Base-by-base conservation (phyloP, 805 yeast species). In the Candida piceae region DNA sequence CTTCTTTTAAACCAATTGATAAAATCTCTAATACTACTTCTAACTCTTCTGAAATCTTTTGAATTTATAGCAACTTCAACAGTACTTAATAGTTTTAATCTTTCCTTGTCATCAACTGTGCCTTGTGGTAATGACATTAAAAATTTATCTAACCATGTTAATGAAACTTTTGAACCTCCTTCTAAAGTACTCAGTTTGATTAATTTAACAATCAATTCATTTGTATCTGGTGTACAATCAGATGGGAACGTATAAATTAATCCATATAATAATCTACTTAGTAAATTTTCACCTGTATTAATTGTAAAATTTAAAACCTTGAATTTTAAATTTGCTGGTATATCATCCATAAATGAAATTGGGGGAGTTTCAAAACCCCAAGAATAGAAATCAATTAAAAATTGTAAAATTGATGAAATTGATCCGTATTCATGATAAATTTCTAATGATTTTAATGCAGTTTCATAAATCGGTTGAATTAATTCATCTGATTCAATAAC, bases 331-430 rank as follows among this genome's bases (percentile, higher is more conserved):
- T 46, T 44, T 29, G 66, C 67, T n/a, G 65, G 69, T 9, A 83
- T 80, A 29, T 78, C 74, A 19, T 68, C 70, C 36, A 74, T 70
- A 28, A 81, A 71, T 7, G 95, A 81, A 15, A 84, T 70, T 5
- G 96, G 96, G 2, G 96, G 88, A 8, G 74, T 66, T 19, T 73
- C 80, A 46, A 81, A 76, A 1, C 95, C 96, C 90, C 94, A 89
- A 6, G 88, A 75, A 16, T 84, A 61, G 24, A 87, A 67, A 57
- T 93, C 98, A 46, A 85, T 80, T 48, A 89, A 60, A 57, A 76
- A 87, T 52, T 86, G 88, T 39, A 89, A 63, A 15, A 81, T 75
- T 3, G 87, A 69, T 28, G 72, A 66, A 40, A 87, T 65, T 4
- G 95, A 81, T 42, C 84, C 93, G 41, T 69, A 70, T 52, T 86